These are phyloP conservation scores for Cercospora citrullina DNA, from an alignment of 2,329 filamentous ascomycete genomes.

Conservation along the genomic window DNA sequence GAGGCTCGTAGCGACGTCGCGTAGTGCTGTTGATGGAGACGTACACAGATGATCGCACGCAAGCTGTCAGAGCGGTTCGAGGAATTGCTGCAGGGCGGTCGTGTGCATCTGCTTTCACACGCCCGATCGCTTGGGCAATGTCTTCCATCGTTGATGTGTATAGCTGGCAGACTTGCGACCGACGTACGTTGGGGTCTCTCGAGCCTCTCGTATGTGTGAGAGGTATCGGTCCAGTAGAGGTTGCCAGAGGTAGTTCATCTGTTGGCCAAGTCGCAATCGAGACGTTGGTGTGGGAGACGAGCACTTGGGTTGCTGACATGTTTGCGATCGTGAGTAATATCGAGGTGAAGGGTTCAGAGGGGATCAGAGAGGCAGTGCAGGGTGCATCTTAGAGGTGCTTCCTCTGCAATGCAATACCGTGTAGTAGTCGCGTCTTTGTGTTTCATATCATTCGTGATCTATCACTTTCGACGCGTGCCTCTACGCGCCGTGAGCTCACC, in stretches of 20 bases:
- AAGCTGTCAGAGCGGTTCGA: constrained; percentile 2
- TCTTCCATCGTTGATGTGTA: constrained; percentile 2
- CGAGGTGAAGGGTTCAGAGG: not conserved
- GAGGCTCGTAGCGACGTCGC: not conserved
- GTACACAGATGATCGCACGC: constrained; percentile 1
- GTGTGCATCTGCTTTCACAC: not conserved
- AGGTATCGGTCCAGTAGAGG: not conserved
- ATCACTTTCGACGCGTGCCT: not conserved
- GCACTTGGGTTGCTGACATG: not conserved
- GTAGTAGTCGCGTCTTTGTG: constrained; percentile 7
- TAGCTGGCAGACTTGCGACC: not conserved
- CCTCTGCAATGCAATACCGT: not conserved
- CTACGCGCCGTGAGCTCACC: not conserved
- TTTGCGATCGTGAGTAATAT: not conserved
- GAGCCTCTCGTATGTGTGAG: constrained; percentile 6
- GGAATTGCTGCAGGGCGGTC: not conserved
- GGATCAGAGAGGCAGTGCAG: not conserved
- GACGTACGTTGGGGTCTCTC: not conserved
- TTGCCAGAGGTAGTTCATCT: constrained; percentile 1
- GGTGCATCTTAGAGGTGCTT: not conserved
- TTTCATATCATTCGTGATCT: constrained; percentile 10
- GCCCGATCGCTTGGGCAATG: not conserved
- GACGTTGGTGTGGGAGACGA: not conserved
- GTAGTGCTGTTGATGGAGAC: not conserved
- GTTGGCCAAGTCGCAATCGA: not conserved